Evolutionary conservation across 2,329 filamentous ascomycete genomes (phyloP), one percentile per base, ranked within the genome.

Genomic region (Tolypocladium amazonense): DNA sequence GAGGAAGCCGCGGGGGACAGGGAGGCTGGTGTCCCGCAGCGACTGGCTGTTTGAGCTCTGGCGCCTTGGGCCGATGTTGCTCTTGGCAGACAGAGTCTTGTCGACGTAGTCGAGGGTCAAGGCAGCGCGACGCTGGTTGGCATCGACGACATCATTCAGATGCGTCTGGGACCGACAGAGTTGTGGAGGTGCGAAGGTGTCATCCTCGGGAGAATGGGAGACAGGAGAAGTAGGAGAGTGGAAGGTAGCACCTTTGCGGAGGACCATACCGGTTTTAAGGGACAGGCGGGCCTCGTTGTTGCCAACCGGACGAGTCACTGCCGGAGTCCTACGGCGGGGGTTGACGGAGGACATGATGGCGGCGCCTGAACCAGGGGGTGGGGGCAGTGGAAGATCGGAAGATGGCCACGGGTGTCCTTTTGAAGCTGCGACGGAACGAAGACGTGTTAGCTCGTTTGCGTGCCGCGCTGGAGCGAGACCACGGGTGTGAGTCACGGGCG

Each of bases 231-330:
- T 65, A 62, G 71, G 79, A 71, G 81, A 81, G 67, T 84, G 81
- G 67, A 85, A 85, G 66, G 88, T 90, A 59, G 87, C 85, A 68
- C 86, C 86, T 77, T 90, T 91, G 71, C 79, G 82, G 73, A 91
- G 81, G 72, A 78, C 75, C 72, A 66, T 68, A 65, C 60, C 69
- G 59, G 66, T 77, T 64, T 71, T 72, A 66, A 70, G 71, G 64
- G 66, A 69, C 69, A 74, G 71, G 57, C 60, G 65, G 62, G 64
- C 65, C 59, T 73, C 68, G 58, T 64, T 61, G 62, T 71, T 68
- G 64, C 66, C 69, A 61, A 66, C 72, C 62, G 68, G 66, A 64
- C 72, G 72, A 74, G 74, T 74, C 70, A 74, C 15, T 27, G 56
- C 73, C 71, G 72, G 72, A 67, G 75, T 72, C 71, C 77, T 76